phyloP scores from a whole-genome alignment of 495 filamentous ascomycete species.

The Aspergillus taichungensis region DNA sequence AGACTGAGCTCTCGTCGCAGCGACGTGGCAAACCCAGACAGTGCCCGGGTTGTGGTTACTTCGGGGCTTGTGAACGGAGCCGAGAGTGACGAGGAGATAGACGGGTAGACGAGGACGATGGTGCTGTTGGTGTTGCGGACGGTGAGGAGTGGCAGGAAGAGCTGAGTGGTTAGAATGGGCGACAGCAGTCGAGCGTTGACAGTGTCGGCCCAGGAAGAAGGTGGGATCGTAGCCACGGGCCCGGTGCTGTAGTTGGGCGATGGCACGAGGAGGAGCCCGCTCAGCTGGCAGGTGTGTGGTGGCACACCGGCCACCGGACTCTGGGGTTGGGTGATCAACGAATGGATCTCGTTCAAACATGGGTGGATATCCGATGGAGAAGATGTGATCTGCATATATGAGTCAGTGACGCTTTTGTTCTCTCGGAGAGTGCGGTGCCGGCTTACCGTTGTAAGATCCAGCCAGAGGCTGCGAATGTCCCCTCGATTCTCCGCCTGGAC shows the following conservation, averaged over 20 bases:
- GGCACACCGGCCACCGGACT: conserved; percentile 61
- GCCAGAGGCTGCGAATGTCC: conserved; percentile 72
- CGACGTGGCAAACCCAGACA: conserved; percentile 69
- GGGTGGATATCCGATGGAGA: conserved; percentile 45
- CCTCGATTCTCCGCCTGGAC: conserved; percentile 64
- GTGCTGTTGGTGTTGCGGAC: conserved; percentile 40
- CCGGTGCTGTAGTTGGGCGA: conserved; percentile 54
- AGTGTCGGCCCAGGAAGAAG: conserved; percentile 75
- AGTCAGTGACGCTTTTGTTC: conserved; percentile 1
- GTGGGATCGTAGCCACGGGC: conserved; percentile 72
- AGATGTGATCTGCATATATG: conserved; percentile 40
- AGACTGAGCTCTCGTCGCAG: conserved; percentile 64
- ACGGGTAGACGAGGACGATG: conserved; percentile 75
- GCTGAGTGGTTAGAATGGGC: conserved; percentile 79
- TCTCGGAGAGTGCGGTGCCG: background rate
- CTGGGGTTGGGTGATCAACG: conserved; percentile 62
- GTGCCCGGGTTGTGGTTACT: conserved; percentile 63
- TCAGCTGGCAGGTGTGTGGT: conserved; percentile 63
- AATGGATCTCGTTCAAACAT: conserved; percentile 43
- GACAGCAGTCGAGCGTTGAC: conserved; percentile 87
- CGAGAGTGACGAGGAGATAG: conserved; percentile 71
- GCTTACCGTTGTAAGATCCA: conserved; percentile 61
- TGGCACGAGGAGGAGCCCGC: conserved; percentile 67
- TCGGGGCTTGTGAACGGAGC: conserved; percentile 82
- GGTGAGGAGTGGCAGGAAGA: conserved; percentile 75